phyloP scores from a whole-genome alignment of 768 basidiomycete species.

The Russula emetica region DNA sequence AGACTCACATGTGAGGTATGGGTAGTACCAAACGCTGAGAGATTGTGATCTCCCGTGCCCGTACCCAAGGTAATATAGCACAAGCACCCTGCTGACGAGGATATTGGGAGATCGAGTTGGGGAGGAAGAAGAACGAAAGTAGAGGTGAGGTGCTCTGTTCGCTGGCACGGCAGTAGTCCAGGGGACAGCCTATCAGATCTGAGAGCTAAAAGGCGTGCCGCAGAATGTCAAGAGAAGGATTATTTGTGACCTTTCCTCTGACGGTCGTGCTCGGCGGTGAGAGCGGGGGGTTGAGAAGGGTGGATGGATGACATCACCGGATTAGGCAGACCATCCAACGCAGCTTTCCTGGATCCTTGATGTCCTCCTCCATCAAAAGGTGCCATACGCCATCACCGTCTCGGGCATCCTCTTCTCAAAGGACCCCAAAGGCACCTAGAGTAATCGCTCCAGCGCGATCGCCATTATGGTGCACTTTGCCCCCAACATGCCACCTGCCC shows the following conservation, averaged over 20 bases:
- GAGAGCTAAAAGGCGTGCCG: not conserved
- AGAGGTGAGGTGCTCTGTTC: not conserved
- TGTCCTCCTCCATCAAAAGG: slow-evolving; percentile 22
- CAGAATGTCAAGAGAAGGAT: not conserved
- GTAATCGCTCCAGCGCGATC: not conserved
- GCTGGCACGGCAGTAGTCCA: not conserved
- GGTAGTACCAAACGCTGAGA: not conserved
- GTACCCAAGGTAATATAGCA: not conserved
- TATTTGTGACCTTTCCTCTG: not conserved
- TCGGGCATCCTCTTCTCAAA: slow-evolving; percentile 7
- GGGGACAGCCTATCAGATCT: not conserved
- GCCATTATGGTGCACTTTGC: slow-evolving; percentile 61
- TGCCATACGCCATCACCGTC: slow-evolving; percentile 19
- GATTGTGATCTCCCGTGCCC: not conserved
- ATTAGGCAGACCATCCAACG: too few species aligned
- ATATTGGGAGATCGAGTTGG: not conserved
- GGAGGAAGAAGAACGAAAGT: not conserved
- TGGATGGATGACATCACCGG: not conserved
- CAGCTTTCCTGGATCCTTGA: not conserved
- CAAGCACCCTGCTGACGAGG: not conserved
- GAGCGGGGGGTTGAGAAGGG: slow-evolving; percentile 2
- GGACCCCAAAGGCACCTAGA: slow-evolving; percentile 26
- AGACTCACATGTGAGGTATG: not conserved
- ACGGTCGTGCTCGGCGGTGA: not conserved
- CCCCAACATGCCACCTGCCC: slow-evolving; percentile 72